These are phyloP conservation scores for Cercospora sp. DNA, from an alignment of 2,329 filamentous ascomycete species.

Conservation along the genomic window DNA sequence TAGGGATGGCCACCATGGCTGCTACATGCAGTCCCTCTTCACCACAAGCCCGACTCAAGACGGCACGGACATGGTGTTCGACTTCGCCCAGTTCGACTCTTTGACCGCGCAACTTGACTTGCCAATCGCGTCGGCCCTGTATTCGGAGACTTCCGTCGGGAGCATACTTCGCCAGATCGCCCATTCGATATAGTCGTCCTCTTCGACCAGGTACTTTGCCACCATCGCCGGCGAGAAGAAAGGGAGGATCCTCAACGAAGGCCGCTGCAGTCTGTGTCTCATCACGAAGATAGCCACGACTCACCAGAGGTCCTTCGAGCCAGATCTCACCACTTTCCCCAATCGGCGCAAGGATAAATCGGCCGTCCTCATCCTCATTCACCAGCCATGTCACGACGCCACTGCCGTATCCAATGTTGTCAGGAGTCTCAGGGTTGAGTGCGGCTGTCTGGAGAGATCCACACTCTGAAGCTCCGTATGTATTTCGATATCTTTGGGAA, in stretches of 20 bases:
- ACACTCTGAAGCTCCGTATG: constrained; percentile 4
- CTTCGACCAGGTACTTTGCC: constrained; percentile 38
- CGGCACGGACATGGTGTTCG: constrained; percentile 44
- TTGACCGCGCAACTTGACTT: constrained; percentile 76
- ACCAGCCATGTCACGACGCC: constrained; percentile 21
- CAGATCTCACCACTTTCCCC: constrained; percentile 46
- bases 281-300: constrained; percentile 46
- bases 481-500: constrained; percentile 2
- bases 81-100: constrained; percentile 76
- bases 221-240: constrained; percentile 2
- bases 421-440: not conserved
- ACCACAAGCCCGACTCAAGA: not conserved
- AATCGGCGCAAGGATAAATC: constrained; percentile 14
- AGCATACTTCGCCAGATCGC: constrained; percentile 42
- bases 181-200: constrained; percentile 38
- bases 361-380: constrained; percentile 20
- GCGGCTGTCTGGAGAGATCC: constrained; percentile 2
- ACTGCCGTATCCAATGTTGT: constrained; percentile 7
- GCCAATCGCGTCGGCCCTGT: constrained; percentile 69
- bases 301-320: constrained; percentile 50
- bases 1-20: not conserved
- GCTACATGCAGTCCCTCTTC: not conserved
- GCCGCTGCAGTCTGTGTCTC: constrained; percentile 34
- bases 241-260: constrained; percentile 32
- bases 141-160: constrained; percentile 47